These are phyloP conservation scores for Podospora australis DNA, from an alignment of 495 filamentous ascomycete genomes.

Conservation along the genomic window DNA sequence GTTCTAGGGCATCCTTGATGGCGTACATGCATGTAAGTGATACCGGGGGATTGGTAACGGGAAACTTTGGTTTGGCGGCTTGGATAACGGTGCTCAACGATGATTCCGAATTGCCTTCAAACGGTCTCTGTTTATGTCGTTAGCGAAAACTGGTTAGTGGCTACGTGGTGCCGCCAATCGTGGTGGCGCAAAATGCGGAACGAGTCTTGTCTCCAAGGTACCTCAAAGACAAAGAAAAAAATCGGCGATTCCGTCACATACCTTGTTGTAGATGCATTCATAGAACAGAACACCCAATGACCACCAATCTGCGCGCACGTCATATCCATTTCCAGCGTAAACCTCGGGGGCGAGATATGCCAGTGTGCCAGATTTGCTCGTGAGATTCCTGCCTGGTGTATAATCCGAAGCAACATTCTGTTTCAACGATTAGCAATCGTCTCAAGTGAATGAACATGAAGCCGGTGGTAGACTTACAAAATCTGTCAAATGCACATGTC, in stretches of 20 bases:
- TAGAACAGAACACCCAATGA: constrained; percentile 94
- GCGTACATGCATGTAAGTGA: constrained; percentile 80
- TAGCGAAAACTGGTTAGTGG: constrained; percentile 27
- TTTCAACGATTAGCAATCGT: constrained; percentile 15
- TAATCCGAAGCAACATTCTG: constrained; percentile 97
- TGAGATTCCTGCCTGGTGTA: constrained; percentile 69
- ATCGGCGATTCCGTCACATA: constrained; percentile 30
- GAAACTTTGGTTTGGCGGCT: constrained; percentile 77
- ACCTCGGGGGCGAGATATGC: constrained; percentile 97
- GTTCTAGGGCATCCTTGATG: constrained; percentile 72
- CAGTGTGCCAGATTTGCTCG: constrained; percentile 92
- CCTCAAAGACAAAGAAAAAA: not conserved
- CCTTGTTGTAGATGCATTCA: constrained; percentile 99
- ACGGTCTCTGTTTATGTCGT: constrained; percentile 59
- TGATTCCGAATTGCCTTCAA: constrained; percentile 80
- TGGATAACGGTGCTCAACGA: constrained; percentile 73
- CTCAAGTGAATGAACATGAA: constrained; percentile 1
- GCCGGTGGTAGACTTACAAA: constrained; percentile 58
- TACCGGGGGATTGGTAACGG: constrained; percentile 82
- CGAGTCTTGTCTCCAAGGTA: not conserved
- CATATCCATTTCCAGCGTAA: constrained; percentile 81
- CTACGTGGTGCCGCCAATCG: not conserved
- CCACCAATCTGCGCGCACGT: constrained; percentile 94
- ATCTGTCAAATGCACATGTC: constrained; percentile 95
- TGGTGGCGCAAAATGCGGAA: not conserved